Percentiles rank a stretch among this genome's conserved stretches.
Conservation (phyloP, 2,329 filamentous ascomycete species). For the Sclerotiophoma versabilis region DNA sequence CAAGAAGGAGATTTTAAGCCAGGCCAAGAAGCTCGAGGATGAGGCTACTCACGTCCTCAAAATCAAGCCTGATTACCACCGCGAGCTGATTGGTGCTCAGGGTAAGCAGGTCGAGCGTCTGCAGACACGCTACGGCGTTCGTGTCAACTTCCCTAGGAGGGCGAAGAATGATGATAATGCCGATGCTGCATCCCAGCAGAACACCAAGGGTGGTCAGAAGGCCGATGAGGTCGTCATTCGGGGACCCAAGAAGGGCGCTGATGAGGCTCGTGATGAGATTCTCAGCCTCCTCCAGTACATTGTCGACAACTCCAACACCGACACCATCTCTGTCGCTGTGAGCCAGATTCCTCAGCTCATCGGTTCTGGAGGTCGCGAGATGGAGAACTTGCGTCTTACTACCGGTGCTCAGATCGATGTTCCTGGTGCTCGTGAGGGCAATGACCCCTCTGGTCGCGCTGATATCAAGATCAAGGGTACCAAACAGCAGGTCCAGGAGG, state of each 20-base stretch:
- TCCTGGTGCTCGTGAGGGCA: conserved; percentile 76
- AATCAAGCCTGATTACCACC: conserved; percentile 92
- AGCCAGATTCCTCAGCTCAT: conserved; percentile 94
- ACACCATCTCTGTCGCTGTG: conserved; percentile 83
- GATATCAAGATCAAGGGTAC: conserved; percentile 93
- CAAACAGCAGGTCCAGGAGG: conserved; percentile 86
- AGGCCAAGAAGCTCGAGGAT: conserved; percentile 86
- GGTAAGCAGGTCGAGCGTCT: conserved; percentile 90
- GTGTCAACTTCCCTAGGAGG: conserved; percentile 91
- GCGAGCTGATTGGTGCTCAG: conserved; percentile 88
- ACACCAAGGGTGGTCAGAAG: conserved; percentile 70
- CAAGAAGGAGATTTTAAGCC: conserved; percentile 78
- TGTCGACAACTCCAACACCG: conserved; percentile 83
- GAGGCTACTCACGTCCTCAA: conserved; percentile 87
- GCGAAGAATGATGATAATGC: conserved; percentile 73
- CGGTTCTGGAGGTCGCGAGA: conserved; percentile 84
- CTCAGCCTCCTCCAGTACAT: conserved; percentile 87
- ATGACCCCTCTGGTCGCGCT: conserved; percentile 70
- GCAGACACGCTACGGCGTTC: conserved; percentile 90
- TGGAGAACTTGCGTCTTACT: conserved; percentile 85
- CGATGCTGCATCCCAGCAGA: conserved; percentile 68
- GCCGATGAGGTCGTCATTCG: conserved; percentile 90
- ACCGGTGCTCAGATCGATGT: conserved; percentile 93
- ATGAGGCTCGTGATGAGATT: conserved; percentile 90
- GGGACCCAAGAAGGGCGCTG: conserved; percentile 90